Percentiles rank a stretch among this genome's conserved stretches.
These are phyloP conservation scores for Trametes polyzona DNA, from an alignment of 1,284 basidiomycete genomes.

Conservation along the genomic window DNA sequence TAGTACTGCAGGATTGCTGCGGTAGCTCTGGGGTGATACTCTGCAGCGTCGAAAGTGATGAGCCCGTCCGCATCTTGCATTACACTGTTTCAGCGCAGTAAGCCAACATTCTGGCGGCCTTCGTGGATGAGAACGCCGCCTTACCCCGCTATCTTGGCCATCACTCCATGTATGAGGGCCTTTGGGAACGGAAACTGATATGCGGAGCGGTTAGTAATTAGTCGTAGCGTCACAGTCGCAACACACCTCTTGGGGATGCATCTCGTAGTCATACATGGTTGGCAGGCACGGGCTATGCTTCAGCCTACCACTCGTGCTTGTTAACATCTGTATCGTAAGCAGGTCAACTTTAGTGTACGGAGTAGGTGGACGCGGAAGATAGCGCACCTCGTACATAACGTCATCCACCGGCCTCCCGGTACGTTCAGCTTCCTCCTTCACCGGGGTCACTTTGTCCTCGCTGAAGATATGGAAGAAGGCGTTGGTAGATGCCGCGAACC, in stretches of 20 bases:
- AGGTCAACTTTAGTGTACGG: background rate
- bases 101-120: too few relatives aligned
- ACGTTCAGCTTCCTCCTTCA: background rate
- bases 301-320: slow-evolving; percentile 1
- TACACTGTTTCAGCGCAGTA: too few relatives aligned
- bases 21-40: slow-evolving; percentile 17
- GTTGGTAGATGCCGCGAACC: slow-evolving; percentile 9
- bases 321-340: background rate
- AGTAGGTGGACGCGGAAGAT: background rate
- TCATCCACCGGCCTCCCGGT: slow-evolving; percentile 7
- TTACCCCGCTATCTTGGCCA: background rate
- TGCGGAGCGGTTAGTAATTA: background rate
- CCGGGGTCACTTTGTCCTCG: background rate
- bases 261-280: slow-evolving; percentile 29
- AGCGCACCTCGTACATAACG: slow-evolving; percentile 18
- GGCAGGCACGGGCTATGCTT: slow-evolving; percentile 21
- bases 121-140: background rate
- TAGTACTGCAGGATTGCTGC: slow-evolving; percentile 12
- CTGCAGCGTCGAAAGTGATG: slow-evolving; percentile 22
- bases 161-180: background rate
- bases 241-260: slow-evolving; percentile 23
- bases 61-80: slow-evolving; percentile 19
- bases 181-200: background rate
- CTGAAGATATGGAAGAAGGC: slow-evolving; percentile 5
- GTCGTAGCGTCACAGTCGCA: background rate